Percentiles rank a stretch among this genome's conserved stretches.
These are phyloP conservation scores for Euclidium syriacum DNA, from an alignment of 345 rosid genomes.

Conservation along the genomic window DNA sequence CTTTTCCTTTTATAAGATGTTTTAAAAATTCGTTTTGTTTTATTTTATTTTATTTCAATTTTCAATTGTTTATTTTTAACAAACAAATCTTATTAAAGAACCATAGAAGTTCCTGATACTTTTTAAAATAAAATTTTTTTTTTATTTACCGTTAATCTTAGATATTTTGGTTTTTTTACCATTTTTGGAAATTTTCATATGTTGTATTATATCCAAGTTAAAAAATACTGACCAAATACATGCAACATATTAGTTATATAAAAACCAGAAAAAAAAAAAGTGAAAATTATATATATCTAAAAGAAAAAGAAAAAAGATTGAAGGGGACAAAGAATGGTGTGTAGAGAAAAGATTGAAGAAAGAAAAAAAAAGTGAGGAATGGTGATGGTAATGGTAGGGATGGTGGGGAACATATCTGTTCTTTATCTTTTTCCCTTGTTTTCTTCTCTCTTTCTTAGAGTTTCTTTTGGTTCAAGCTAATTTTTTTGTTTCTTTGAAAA, in stretches of 20 bases:
- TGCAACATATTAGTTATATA: slow-evolving; percentile 19
- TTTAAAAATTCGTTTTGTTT: no score
- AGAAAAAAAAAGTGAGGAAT: slow-evolving; percentile 14
- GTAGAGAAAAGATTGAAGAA: slow-evolving; percentile 8
- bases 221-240: slow-evolving; percentile 19
- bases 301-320: not conserved
- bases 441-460: slow-evolving; percentile 7
- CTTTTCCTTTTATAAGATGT: no score
- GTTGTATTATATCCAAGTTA: not conserved
- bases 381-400: slow-evolving; percentile 30
- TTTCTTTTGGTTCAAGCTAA: slow-evolving; percentile 21
- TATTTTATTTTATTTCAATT: not conserved
- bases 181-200: not conserved
- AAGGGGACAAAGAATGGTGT: slow-evolving; percentile 30
- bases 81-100: no score
- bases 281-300: not conserved
- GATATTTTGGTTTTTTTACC: not conserved
- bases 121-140: no score
- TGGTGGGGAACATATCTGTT: slow-evolving; percentile 32
- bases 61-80: not conserved
- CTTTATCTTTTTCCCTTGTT: slow-evolving; percentile 14
- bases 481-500: not conserved
- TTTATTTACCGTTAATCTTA: not conserved
- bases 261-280: not conserved
- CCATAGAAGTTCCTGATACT: no score